Evolutionary conservation across 768 basidiomycete genomes (phyloP).

Genomic region (Botryobasidium botryosum): DNA sequence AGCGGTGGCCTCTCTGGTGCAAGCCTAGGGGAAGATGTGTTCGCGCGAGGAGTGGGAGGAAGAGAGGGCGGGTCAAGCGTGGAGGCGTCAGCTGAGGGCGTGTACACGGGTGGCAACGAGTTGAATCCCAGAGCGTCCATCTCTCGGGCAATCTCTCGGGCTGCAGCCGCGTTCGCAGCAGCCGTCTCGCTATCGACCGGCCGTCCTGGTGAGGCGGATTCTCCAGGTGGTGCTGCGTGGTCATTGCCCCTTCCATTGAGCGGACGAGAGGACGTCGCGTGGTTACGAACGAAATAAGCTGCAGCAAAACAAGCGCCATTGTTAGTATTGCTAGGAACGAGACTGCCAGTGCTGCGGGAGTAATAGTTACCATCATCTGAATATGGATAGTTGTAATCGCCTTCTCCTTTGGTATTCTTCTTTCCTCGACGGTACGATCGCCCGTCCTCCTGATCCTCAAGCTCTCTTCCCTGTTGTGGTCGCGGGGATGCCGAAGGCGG

Average conservation of each 20-base stretch:
- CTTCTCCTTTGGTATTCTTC: background rate
- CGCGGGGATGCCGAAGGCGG: no score
- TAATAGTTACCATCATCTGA: background rate
- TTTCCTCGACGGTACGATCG: no score
- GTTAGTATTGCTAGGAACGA: no score
- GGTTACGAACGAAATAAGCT: slow-evolving; percentile 1
- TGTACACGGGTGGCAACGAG: no score
- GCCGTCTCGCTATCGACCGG: background rate
- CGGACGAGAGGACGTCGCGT: background rate
- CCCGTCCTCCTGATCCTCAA: no score
- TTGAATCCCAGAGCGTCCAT: slow-evolving; percentile 7
- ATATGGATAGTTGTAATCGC: background rate
- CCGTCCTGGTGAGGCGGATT: background rate
- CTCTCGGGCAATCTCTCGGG: slow-evolving; percentile 7
- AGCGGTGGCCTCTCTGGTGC: no score
- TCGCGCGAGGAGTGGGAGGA: no score
- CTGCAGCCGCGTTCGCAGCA: slow-evolving; percentile 10
- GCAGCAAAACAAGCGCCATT: no score
- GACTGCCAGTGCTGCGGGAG: background rate
- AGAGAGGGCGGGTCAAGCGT: no score
- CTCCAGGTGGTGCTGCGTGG: background rate
- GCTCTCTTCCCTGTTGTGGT: no score
- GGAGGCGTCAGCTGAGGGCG: no score
- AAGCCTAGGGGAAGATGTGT: no score
- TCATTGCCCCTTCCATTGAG: background rate